phyloP scores from a whole-genome alignment of 2,329 filamentous ascomycete species.

The Scedosporium boydii region DNA sequence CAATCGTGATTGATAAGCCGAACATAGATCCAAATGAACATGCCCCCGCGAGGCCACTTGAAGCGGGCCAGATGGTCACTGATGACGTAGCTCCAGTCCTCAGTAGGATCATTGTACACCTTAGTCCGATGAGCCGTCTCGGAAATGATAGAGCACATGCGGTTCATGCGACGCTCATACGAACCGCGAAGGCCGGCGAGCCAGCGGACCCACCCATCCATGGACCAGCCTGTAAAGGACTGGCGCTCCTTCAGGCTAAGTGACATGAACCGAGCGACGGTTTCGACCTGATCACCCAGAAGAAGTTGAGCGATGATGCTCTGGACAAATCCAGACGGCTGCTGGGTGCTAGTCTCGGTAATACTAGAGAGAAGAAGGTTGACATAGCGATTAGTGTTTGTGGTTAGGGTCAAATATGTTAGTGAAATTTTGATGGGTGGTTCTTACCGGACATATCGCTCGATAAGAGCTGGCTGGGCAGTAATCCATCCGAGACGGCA shows the following conservation, averaged over 20 bases:
- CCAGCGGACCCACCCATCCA: conserved; percentile 85
- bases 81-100: conserved; percentile 67
- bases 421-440: conserved; percentile 7
- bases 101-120: conserved; percentile 29
- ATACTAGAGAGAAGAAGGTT: conserved; percentile 41
- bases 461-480: conserved; percentile 66
- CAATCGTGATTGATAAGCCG: conserved; percentile 67
- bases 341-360: conserved; percentile 68
- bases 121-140: conserved; percentile 51
- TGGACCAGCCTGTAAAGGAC: conserved; percentile 56
- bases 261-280: conserved; percentile 29
- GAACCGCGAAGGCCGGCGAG: conserved; percentile 72
- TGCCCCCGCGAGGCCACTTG: conserved; percentile 72
- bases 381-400: conserved; percentile 6
- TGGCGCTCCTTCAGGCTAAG: conserved; percentile 38
- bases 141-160: conserved; percentile 68
- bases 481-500: conserved; percentile 89
- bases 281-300: conserved; percentile 52
- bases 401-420: neutral
- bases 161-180: conserved; percentile 77
- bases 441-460: conserved; percentile 46
- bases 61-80: conserved; percentile 70
- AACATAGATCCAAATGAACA: conserved; percentile 81
- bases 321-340: conserved; percentile 86
- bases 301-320: conserved; percentile 68